Evolutionary conservation across 345 rosid species (phyloP), one percentile per base, ranked within the genome.

Genomic region (Populus deltoides): DNA sequence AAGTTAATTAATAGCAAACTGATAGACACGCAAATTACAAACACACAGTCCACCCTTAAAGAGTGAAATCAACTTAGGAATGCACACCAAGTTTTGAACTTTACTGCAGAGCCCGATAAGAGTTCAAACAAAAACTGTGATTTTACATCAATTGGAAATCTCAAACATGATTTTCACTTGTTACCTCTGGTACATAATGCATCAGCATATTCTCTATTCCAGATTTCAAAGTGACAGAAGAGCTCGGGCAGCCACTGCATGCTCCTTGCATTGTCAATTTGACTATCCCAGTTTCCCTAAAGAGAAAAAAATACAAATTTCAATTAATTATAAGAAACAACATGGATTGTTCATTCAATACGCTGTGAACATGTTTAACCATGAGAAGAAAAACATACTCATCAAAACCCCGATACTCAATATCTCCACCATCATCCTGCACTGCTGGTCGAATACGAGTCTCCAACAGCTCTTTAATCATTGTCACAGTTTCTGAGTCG

Each of bases 391-490:
- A 76, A 84, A 79, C 92, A 36, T 88, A 96, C 97, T 69, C 84
- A 77, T 96, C 93, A 82, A 93, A 93, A 70, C 97, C 97, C 49
- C 91, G 82, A 84, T 91, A 96, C 79, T 91, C 98, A 1, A 93
- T 96, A 81, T 96, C 99, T 65, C 99, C 97, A 75, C 99, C 99
- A 84, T 96, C 98, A 80, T 96, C 98, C 86, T 96, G 99, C 77
- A 96, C 99, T 9, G 98, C 93, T 49, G 99, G 98, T 66, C 99
- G 88, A 71, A 96, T 93, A 35, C 98, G 98, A 62, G 99, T 93
- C 86, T 96, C 99, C 79, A 96, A 80, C 73, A 96, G 87, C 79
- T 96, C 99, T 88, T 96, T 92, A 80, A 96, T 96, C 99, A 96
- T 96, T 63, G 97, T 97, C 81, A 96, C 95, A 72, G 87, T 92